Evolutionary conservation across 2,329 filamentous ascomycete genomes (phyloP), one percentile per base, ranked within the genome.

Genomic region (Ascochyta rabiei): DNA sequence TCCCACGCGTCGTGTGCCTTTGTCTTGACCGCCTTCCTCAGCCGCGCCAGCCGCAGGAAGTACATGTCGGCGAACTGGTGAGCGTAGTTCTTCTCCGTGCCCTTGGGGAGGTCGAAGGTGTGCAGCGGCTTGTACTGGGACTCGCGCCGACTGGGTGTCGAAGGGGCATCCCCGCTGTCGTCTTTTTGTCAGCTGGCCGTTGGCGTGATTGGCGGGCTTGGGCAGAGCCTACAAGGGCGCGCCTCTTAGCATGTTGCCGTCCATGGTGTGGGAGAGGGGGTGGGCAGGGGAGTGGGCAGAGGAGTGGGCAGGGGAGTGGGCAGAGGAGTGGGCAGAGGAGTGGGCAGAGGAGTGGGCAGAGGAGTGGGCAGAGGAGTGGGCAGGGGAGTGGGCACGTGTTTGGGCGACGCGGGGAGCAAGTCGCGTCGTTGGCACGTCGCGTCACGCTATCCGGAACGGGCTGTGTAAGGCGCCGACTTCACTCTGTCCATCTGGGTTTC

Each of bases 31-130:
- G 85, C 83, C 9, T 92, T 90, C 77, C 93, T 97, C 73, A 99
- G 85, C 76, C 90, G 89, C 33, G 91, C 86, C 21, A 99, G 83
- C 12, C 95, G 89, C 65, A 97, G 75, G 73, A 97, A 99, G 82
- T 99, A 99, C 86, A 98, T 93, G 76, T 99, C 95, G 59, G 89
- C 91, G 83, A 90, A 99, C 77, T 99, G 95, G 75, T 98, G 95
- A 74, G 93, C 83, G 75, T 98, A 99, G 49, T 92, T 89, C 58
- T 82, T 81, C 31, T 81, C 77, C 37, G 80, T 75, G 23, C 83
- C 84, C 60, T 80, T 88, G 21, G 89, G 84, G 9, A 98, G 84
- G 43, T 80, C 79, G 75, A 92, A 98, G 7, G 87, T 89, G 49
- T 86, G 79, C 24, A 96, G 82, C 0, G 93, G 87, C 52, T 86